Evolutionary conservation across 2,329 filamentous ascomycete species (phyloP).

Genomic region (Trichoderma asperellum): DNA sequence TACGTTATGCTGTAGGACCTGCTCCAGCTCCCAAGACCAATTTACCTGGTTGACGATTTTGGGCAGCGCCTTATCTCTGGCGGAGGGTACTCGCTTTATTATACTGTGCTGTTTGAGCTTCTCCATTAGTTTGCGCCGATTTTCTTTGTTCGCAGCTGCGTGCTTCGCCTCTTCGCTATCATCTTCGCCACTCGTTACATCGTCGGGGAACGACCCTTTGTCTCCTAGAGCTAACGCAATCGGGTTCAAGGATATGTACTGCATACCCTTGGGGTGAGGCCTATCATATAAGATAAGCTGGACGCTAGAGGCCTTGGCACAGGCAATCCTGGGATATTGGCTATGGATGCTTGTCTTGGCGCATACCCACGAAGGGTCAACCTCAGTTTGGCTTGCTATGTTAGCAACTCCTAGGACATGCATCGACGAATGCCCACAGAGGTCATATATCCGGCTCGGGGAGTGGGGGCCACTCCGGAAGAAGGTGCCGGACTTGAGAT

Average conservation of each 20-base stretch:
- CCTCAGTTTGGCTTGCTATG: slow-evolving; percentile 51
- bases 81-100: slow-evolving; percentile 71
- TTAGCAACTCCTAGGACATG: slow-evolving; percentile 88
- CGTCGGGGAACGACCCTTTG: slow-evolving; percentile 55
- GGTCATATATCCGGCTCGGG: slow-evolving; percentile 76
- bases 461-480: slow-evolving; percentile 82
- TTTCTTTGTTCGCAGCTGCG: slow-evolving; percentile 60
- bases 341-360: slow-evolving; percentile 57
- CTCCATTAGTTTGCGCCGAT: slow-evolving; percentile 71
- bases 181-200: slow-evolving; percentile 28
- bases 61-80: slow-evolving; percentile 79
- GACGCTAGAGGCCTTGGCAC: slow-evolving; percentile 70
- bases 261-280: slow-evolving; percentile 85
- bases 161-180: slow-evolving; percentile 75
- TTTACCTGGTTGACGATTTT: slow-evolving; percentile 93
- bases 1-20: slow-evolving; percentile 85
- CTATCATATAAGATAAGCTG: slow-evolving; percentile 90
- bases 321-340: slow-evolving; percentile 72
- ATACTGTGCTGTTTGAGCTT: slow-evolving; percentile 91
- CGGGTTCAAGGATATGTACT: slow-evolving; percentile 89
- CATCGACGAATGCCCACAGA: slow-evolving; percentile 82
- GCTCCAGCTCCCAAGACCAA: slow-evolving; percentile 88
- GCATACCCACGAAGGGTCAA: slow-evolving; percentile 71
- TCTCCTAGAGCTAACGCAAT: slow-evolving; percentile 86
- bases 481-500: slow-evolving; percentile 79